phyloP scores from a whole-genome alignment of 202 grass and related monocot genomes.

The Tripidium arundinaceum region DNA sequence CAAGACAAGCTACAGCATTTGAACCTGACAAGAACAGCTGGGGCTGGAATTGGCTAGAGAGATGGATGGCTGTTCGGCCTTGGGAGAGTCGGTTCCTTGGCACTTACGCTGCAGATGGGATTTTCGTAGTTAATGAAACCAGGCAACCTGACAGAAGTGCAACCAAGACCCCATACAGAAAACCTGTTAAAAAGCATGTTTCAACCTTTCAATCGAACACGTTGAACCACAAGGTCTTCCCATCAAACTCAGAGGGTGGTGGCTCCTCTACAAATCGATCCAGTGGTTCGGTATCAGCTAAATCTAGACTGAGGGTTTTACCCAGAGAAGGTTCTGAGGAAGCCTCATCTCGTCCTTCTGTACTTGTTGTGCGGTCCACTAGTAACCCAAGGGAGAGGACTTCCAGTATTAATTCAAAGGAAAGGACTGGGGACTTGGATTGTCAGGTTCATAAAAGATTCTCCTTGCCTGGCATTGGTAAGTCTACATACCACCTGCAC shows the following conservation, averaged over 20 bases:
- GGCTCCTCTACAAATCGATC: conserved; percentile 48
- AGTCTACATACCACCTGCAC: background rate
- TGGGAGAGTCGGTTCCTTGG: conserved; percentile 95
- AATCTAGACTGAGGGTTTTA: conserved; percentile 54
- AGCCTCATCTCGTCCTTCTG: conserved; percentile 43
- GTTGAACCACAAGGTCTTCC: conserved; percentile 42
- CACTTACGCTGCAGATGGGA: conserved; percentile 51
- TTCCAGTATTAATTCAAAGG: conserved; percentile 69
- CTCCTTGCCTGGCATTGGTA: conserved; percentile 62
- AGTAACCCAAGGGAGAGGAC: conserved; percentile 81
- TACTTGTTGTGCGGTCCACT: conserved; percentile 39
- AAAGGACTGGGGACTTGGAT: conserved; percentile 45
- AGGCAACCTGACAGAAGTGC: conserved; percentile 34
- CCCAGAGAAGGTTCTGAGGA: conserved; percentile 57
- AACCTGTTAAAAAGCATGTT: conserved; percentile 45
- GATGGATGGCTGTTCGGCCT: conserved; percentile 92
- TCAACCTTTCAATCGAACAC: conserved; percentile 43
- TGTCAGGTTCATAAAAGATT: conserved; percentile 59
- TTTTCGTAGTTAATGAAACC: conserved; percentile 15
- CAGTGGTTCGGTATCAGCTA: conserved; percentile 33
- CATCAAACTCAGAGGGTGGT: conserved; percentile 49
- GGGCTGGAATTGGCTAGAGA: conserved; percentile 98
- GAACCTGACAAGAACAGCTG: conserved; percentile 75
- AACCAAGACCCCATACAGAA: conserved; percentile 40
- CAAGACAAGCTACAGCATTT: conserved; percentile 56